Evolutionary conservation across 495 filamentous ascomycete genomes (phyloP).

Genomic region (Clavariopsis aquatica): DNA sequence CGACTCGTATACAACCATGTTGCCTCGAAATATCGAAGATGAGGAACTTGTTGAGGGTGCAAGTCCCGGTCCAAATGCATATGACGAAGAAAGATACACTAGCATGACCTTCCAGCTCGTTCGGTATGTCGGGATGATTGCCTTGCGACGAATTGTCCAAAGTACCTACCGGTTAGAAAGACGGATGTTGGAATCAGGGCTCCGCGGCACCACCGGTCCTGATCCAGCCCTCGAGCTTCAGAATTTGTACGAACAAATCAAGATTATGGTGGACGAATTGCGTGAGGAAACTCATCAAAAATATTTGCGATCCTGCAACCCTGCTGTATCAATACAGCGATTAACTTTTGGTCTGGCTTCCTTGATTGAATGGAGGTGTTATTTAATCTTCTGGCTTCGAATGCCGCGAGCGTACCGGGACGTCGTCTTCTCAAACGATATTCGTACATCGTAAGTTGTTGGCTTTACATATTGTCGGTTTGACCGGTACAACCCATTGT

Average conservation of each 20-base stretch:
- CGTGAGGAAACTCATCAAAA: conserved; percentile 26
- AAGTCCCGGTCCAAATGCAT: conserved; percentile 16
- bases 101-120: conserved; percentile 34
- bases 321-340: conserved; percentile 21
- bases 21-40: conserved; percentile 38
- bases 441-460: conserved; percentile 33
- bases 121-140: conserved; percentile 32
- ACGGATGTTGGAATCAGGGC: conserved; percentile 31
- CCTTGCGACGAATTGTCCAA: conserved; percentile 33
- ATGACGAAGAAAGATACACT: conserved; percentile 30
- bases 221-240: conserved; percentile 32
- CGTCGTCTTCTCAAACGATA: conserved; percentile 31
- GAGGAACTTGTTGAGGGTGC: conserved; percentile 34
- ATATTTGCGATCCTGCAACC: conserved; percentile 27
- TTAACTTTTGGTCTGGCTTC: conserved; percentile 27
- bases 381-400: conserved; percentile 36
- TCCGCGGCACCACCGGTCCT: conserved; percentile 28
- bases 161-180: conserved; percentile 36
- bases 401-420: conserved; percentile 37
- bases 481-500: neutral
- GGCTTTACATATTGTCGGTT: neutral
- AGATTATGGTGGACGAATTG: conserved; percentile 32
- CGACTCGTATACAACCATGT: conserved; percentile 34
- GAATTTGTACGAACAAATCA: conserved; percentile 34
- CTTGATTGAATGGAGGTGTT: conserved; percentile 36